Percentiles rank a stretch among this genome's conserved stretches.
Evolutionary conservation across 768 basidiomycete species (phyloP).

Genomic region (Psilocybe cyanescens): DNA sequence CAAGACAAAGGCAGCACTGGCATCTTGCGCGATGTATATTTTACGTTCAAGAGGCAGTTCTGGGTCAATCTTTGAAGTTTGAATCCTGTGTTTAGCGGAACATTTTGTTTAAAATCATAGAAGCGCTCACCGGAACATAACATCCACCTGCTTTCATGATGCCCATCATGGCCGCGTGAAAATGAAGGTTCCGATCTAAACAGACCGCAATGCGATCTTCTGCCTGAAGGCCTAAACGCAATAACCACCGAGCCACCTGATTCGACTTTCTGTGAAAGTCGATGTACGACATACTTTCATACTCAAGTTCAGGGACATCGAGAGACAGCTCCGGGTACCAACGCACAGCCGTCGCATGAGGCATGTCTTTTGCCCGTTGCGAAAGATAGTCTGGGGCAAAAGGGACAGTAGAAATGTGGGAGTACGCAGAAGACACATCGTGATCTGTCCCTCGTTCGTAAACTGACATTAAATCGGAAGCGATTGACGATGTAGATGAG

Average conservation of each 20-base stretch:
- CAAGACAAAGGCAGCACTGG: slow-evolving; percentile 44
- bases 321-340: slow-evolving; percentile 34
- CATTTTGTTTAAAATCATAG: not conserved
- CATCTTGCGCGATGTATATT: slow-evolving; percentile 46
- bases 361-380: slow-evolving; percentile 25
- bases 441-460: slow-evolving; percentile 27
- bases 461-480: slow-evolving; percentile 27
- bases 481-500: slow-evolving; percentile 15
- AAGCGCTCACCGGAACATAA: slow-evolving; percentile 48
- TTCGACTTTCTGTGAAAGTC: slow-evolving; percentile 41
- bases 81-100: not conserved
- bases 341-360: slow-evolving; percentile 27
- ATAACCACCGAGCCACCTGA: slow-evolving; percentile 45
- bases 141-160: slow-evolving; percentile 53
- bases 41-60: slow-evolving; percentile 51
- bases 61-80: slow-evolving; percentile 45
- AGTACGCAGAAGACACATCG: slow-evolving; percentile 24
- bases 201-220: slow-evolving; percentile 51
- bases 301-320: slow-evolving; percentile 17
- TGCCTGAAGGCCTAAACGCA: slow-evolving; percentile 32
- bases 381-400: slow-evolving; percentile 35
- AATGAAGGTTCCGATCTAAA: slow-evolving; percentile 42
- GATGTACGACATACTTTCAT: slow-evolving; percentile 36
- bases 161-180: slow-evolving; percentile 46
- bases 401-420: slow-evolving; percentile 22